phyloP scores from a whole-genome alignment of 192 early-diverging fungal species.

The Diversispora eburnea region DNA sequence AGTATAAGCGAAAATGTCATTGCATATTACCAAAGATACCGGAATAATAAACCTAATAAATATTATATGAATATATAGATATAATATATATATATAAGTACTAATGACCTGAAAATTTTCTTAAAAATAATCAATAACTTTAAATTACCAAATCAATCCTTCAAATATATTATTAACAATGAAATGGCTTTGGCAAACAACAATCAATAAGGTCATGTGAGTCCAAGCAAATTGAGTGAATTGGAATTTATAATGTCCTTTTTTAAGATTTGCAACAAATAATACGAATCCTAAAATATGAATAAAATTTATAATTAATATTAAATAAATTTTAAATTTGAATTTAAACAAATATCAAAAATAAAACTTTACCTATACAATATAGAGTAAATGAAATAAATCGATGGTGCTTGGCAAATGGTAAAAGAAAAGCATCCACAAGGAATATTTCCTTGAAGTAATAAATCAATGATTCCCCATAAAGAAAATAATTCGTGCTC shows the following conservation, averaged over 20 bases:
- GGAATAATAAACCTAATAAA: constrained; percentile 75
- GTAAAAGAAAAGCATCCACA: constrained; percentile 78
- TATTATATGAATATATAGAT: background rate
- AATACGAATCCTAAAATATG: constrained; percentile 69
- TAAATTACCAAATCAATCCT: constrained; percentile 81
- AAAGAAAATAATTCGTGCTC: constrained; percentile 89
- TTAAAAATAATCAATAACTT: background rate
- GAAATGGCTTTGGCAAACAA: constrained; percentile 91
- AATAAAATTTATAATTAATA: background rate
- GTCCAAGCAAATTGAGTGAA: constrained; percentile 96
- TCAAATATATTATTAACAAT: constrained; percentile 98
- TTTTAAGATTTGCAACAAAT: constrained; percentile 91
- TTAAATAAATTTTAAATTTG: background rate
- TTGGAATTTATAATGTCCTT: constrained; percentile 92
- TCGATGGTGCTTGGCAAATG: constrained; percentile 87
- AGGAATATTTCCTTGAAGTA: constrained; percentile 81
- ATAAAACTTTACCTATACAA: constrained; percentile 55
- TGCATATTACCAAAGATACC: constrained; percentile 82
- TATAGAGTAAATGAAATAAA: constrained; percentile 94
- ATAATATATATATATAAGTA: constrained; percentile 8
- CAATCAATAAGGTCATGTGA: constrained; percentile 91
- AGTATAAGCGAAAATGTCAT: constrained; percentile 95
- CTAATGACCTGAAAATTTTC: no score
- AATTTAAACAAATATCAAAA: background rate
- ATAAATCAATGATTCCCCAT: constrained; percentile 89